phyloP scores from a whole-genome alignment of 164 flowering plant genomes.

The Santalum album region DNA sequence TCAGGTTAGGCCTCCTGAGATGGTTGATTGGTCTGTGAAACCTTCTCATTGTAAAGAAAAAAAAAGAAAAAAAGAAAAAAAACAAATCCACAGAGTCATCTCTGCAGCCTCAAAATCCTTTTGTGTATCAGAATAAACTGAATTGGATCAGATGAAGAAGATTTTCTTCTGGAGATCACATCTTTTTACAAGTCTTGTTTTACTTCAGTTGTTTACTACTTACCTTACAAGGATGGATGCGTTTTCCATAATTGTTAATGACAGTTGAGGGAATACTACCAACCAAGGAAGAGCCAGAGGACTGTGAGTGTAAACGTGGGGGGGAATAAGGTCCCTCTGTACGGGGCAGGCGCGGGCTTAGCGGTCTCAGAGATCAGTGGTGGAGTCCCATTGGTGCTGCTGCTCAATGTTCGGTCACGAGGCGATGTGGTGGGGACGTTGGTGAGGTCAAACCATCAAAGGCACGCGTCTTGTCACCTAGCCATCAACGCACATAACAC shows the following conservation, averaged over 20 bases:
- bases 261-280: slow-evolving; percentile 42
- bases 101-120: no score
- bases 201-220: no score
- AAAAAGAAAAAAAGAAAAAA: no score
- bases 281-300: slow-evolving; percentile 35
- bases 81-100: no score
- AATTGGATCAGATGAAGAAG: no score
- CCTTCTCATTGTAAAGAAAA: no score
- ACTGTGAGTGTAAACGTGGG: slow-evolving; percentile 21
- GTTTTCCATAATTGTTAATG: background rate
- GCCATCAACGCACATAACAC: slow-evolving; percentile 14
- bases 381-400: slow-evolving; percentile 30
- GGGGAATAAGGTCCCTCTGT: slow-evolving; percentile 38
- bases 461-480: slow-evolving; percentile 27
- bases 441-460: slow-evolving; percentile 30
- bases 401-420: slow-evolving; percentile 25
- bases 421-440: slow-evolving; percentile 45
- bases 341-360: slow-evolving; percentile 45
- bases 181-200: no score
- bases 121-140: no score
- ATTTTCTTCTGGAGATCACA: no score
- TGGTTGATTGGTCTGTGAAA: no score
- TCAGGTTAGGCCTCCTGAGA: slow-evolving; percentile 22
- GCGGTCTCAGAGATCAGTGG: slow-evolving; percentile 14
- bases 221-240: no score